These are phyloP conservation scores for Lophiostoma macrostomum DNA, from an alignment of 495 filamentous ascomycete genomes.

Conservation along the genomic window DNA sequence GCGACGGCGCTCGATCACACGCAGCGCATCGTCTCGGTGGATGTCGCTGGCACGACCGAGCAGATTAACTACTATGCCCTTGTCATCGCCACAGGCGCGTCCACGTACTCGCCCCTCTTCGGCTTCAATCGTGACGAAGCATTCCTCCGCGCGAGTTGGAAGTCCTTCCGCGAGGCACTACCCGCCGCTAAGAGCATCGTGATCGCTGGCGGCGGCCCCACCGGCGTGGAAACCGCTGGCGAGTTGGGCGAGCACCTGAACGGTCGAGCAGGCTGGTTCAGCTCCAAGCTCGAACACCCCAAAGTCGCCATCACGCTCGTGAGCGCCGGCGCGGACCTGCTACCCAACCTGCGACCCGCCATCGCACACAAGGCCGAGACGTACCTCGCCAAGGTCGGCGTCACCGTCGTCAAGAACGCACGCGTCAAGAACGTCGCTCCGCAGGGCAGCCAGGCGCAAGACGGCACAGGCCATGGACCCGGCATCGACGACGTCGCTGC, in stretches of 20 bases:
- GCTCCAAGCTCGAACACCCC: conserved; percentile 26
- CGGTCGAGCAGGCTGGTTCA: conserved; percentile 28
- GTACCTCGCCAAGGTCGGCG: conserved; percentile 46
- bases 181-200: conserved; percentile 55
- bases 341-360: conserved; percentile 43
- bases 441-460: too few relatives aligned
- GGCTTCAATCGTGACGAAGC: conserved; percentile 14
- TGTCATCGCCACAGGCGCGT: conserved; percentile 26
- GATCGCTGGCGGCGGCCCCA: conserved; percentile 60
- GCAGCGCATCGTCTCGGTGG: conserved; percentile 28
- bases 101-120: conserved; percentile 16
- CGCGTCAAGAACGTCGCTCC: conserved; percentile 31
- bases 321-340: conserved; percentile 42
- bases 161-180: conserved; percentile 47
- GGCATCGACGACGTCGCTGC: neutral
- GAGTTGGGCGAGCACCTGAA: conserved; percentile 45
- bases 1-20: conserved; percentile 49
- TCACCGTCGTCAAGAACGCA: conserved; percentile 44
- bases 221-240: conserved; percentile 58
- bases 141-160: conserved; percentile 37
- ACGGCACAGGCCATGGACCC: too few relatives aligned
- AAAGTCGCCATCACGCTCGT: conserved; percentile 46
- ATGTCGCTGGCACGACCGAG: neutral
- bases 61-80: conserved; percentile 21
- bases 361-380: conserved; percentile 43